Evolutionary conservation across 441 rosid species (phyloP).

Genomic region (Erysimum cheiri): DNA sequence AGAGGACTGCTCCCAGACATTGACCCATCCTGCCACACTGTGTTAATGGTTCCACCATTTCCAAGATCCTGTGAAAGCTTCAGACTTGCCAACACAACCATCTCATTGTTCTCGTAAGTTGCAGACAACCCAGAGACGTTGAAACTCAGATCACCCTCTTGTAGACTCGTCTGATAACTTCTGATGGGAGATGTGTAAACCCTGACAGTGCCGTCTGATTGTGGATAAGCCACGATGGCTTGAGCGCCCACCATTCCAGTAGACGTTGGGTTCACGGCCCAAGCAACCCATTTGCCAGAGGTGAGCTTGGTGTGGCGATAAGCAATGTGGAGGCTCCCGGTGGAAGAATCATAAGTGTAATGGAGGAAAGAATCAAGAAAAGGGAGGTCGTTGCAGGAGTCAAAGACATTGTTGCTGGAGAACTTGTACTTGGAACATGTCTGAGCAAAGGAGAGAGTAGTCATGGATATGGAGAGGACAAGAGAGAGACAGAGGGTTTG

Average conservation of each 20-base stretch:
- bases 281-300: conserved; percentile 70
- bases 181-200: conserved; percentile 70
- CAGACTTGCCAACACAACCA: conserved; percentile 69
- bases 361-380: conserved; percentile 69
- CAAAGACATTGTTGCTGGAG: conserved; percentile 59
- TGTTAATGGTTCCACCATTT: conserved; percentile 52
- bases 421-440: conserved; percentile 64
- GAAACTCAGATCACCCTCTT: conserved; percentile 63
- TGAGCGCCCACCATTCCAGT: conserved; percentile 79
- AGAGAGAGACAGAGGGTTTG: conserved; percentile 43
- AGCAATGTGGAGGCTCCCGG: conserved; percentile 64
- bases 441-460: conserved; percentile 52
- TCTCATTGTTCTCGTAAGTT: conserved; percentile 56
- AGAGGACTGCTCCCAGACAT: conserved; percentile 51
- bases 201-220: conserved; percentile 54
- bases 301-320: conserved; percentile 63
- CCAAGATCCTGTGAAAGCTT: conserved; percentile 42
- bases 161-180: conserved; percentile 53
- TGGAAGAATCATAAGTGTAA: conserved; percentile 66
- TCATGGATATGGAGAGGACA: conserved; percentile 42
- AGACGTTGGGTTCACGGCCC: conserved; percentile 81
- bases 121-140: conserved; percentile 66
- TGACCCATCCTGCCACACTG: conserved; percentile 85
- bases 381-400: conserved; percentile 78
- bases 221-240: conserved; percentile 74